These are phyloP conservation scores for Rutstroemia sp. DNA, from an alignment of 2,329 filamentous ascomycete species.

Conservation along the genomic window DNA sequence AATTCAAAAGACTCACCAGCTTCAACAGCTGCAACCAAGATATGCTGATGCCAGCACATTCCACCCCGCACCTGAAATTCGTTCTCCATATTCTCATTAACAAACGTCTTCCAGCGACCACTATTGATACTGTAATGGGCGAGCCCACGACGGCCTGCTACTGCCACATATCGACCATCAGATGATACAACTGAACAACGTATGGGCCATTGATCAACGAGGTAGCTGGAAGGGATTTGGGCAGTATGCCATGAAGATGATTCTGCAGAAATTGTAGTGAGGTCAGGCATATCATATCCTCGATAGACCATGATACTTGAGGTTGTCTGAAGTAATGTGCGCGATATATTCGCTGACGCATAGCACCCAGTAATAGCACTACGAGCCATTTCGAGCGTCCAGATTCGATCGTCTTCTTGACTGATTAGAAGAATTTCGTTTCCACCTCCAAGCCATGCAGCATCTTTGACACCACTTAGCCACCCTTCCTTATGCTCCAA, in stretches of 20 bases:
- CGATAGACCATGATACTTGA: slow-evolving; percentile 86
- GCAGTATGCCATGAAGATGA: slow-evolving; percentile 92
- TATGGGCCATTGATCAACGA: slow-evolving; percentile 91
- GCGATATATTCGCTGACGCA: slow-evolving; percentile 81
- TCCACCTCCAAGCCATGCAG: slow-evolving; percentile 80
- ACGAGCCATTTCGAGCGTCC: slow-evolving; percentile 85
- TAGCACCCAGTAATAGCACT: slow-evolving; percentile 92
- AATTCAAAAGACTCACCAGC: slow-evolving; percentile 74
- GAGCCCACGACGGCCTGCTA: slow-evolving; percentile 87
- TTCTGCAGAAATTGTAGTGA: slow-evolving; percentile 87
- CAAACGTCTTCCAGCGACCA: slow-evolving; percentile 91
- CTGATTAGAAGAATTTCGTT: slow-evolving; percentile 75
- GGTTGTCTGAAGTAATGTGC: slow-evolving; percentile 82
- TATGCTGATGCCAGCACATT: slow-evolving; percentile 98
- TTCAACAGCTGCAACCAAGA: slow-evolving; percentile 90
- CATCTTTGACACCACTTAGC: slow-evolving; percentile 71
- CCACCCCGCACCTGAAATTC: slow-evolving; percentile 89
- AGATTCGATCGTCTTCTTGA: slow-evolving; percentile 68
- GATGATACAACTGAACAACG: slow-evolving; percentile 78
- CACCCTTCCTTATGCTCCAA: slow-evolving; percentile 69
- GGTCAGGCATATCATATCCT: slow-evolving; percentile 83
- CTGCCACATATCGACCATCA: slow-evolving; percentile 88
- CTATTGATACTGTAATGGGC: slow-evolving; percentile 95
- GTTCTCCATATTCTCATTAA: slow-evolving; percentile 72
- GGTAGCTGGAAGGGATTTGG: slow-evolving; percentile 75